These are phyloP conservation scores for Ceriops tagal DNA, from an alignment of 345 rosid genomes.

Conservation along the genomic window DNA sequence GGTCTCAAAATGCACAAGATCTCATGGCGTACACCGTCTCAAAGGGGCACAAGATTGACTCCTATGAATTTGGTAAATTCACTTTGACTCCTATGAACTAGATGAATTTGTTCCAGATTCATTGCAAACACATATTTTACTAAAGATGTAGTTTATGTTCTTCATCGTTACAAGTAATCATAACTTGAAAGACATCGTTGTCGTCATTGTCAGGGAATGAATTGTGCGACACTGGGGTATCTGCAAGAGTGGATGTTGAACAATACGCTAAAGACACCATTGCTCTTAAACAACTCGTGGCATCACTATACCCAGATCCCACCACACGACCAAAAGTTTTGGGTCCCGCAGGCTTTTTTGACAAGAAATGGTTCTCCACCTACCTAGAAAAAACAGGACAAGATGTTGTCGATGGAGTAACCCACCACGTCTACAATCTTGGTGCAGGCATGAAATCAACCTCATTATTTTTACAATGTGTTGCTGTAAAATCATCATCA, in stretches of 20 bases:
- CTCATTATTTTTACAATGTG: not conserved
- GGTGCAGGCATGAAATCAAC: constrained; percentile 38
- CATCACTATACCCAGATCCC: constrained; percentile 31
- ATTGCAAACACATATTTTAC: too few relatives aligned
- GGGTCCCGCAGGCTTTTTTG: constrained; percentile 59
- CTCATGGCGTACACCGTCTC: constrained; percentile 43
- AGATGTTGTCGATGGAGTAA: constrained; percentile 43
- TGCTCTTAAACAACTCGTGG: constrained; percentile 30
- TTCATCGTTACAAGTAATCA: not conserved
- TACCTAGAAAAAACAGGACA: constrained; percentile 40
- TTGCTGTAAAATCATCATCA: not conserved
- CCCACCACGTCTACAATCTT: constrained; percentile 65
- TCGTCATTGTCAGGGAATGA: constrained; percentile 42
- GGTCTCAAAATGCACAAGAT: constrained; percentile 36
- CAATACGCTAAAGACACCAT: constrained; percentile 42
- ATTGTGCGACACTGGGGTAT: constrained; percentile 44
- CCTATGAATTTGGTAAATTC: constrained; percentile 51
- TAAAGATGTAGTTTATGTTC: too few relatives aligned
- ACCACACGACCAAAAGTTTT: constrained; percentile 37
- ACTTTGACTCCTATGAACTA: too few relatives aligned
- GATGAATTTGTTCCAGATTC: not conserved
- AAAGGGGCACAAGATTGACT: constrained; percentile 53
- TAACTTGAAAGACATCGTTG: not conserved
- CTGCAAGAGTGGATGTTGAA: constrained; percentile 35
- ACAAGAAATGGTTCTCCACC: constrained; percentile 47